phyloP scores from a whole-genome alignment of 2,329 filamentous ascomycete genomes.

The Cladosporium sp. region DNA sequence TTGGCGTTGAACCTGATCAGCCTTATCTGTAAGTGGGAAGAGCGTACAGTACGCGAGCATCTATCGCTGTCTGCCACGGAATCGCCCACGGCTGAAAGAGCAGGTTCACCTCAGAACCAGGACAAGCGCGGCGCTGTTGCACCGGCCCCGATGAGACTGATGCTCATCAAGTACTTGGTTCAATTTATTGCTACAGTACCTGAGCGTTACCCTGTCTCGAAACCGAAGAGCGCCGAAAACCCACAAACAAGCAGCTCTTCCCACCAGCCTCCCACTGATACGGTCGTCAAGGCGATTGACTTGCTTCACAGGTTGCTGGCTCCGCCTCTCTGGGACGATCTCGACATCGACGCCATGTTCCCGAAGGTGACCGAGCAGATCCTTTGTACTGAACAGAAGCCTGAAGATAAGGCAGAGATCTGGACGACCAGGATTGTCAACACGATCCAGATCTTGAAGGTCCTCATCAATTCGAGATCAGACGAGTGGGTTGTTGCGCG shows the following conservation, averaged over 20 bases:
- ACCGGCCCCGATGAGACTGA: constrained; percentile 58
- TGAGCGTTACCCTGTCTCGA: constrained; percentile 72
- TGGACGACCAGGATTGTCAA: constrained; percentile 88
- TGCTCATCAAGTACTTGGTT: constrained; percentile 91
- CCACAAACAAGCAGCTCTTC: constrained; percentile 35
- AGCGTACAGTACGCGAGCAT: constrained; percentile 67
- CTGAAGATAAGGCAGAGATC: constrained; percentile 57
- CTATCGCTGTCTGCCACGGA: constrained; percentile 28
- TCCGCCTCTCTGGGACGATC: constrained; percentile 82
- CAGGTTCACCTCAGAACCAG: constrained; percentile 9
- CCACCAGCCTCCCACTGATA: constrained; percentile 60
- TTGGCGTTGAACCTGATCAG: constrained; percentile 86
- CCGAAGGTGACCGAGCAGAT: constrained; percentile 85
- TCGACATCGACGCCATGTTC: constrained; percentile 80
- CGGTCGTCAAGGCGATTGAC: constrained; percentile 78
- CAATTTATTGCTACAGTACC: constrained; percentile 89
- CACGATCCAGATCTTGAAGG: constrained; percentile 83
- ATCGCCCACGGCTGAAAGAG: constrained; percentile 19
- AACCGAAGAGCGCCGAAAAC: constrained; percentile 57
- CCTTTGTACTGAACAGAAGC: constrained; percentile 64
- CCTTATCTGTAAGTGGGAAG: constrained; percentile 89
- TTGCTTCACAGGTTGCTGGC: constrained; percentile 81
- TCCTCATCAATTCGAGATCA: constrained; percentile 80
- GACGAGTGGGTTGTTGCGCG: constrained; percentile 87
- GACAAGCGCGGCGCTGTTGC: constrained; percentile 36